Evolutionary conservation across 2,329 filamentous ascomycete species (phyloP).

Genomic region (Aspergillus sp.): DNA sequence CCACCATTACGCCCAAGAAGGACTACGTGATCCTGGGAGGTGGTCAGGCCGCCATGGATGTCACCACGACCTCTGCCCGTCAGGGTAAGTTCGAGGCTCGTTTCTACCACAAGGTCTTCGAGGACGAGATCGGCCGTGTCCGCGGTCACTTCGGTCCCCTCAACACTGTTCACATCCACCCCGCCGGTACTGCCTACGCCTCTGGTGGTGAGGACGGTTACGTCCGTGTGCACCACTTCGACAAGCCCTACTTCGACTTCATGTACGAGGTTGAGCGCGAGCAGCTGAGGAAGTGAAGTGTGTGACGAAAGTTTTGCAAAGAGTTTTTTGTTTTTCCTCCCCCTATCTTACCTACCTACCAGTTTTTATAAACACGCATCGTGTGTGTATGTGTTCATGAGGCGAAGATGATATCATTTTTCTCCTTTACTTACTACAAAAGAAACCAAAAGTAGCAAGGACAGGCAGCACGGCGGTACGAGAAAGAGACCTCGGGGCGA

Average conservation of each 20-base stretch:
- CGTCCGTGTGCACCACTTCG: slow-evolving; percentile 96
- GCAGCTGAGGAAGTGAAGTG: slow-evolving; percentile 49
- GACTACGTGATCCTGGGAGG: slow-evolving; percentile 97
- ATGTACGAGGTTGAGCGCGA: slow-evolving; percentile 98
- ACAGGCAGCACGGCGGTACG: slow-evolving; percentile 27
- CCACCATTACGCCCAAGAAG: slow-evolving; percentile 90
- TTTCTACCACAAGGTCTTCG: slow-evolving; percentile 99
- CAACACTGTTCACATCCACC: slow-evolving; percentile 94
- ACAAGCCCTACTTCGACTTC: slow-evolving; percentile 98
- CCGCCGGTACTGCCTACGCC: slow-evolving; percentile 87
- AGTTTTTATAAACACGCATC: slow-evolving; percentile 27
- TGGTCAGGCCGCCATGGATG: slow-evolving; percentile 98
- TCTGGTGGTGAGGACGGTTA: slow-evolving; percentile 98
- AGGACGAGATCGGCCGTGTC: slow-evolving; percentile 97
- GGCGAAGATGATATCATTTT: slow-evolving; percentile 28
- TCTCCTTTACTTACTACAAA: slow-evolving; percentile 9
- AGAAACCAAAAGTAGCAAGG: slow-evolving; percentile 24
- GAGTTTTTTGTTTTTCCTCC: slow-evolving; percentile 12
- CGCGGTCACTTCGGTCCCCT: slow-evolving; percentile 95
- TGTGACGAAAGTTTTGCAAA: slow-evolving; percentile 15
- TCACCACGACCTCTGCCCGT: slow-evolving; percentile 87
- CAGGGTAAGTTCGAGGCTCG: slow-evolving; percentile 99
- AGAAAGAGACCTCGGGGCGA: slow-evolving; percentile 33
- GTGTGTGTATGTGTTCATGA: slow-evolving; percentile 40
- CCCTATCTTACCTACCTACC: slow-evolving; percentile 6